A percentile compares a stretch with the other conserved stretches of the same genome.
Evolutionary conservation across 805 yeast genomes (phyloP).

Genomic region (Komagataella populi): DNA sequence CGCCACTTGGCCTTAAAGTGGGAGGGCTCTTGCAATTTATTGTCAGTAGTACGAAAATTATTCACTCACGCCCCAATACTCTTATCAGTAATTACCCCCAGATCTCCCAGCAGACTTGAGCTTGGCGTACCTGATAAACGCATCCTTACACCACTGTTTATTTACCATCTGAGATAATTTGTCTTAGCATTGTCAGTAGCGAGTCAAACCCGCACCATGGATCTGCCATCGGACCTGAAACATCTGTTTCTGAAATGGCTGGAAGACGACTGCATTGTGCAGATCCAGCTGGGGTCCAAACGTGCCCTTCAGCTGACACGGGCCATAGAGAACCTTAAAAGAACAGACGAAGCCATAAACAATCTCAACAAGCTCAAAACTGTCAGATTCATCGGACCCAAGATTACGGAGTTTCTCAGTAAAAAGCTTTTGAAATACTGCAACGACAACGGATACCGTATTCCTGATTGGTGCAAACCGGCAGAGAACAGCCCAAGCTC

Average conservation of each 20-base stretch:
- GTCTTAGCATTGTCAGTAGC: not conserved
- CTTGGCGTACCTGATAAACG: not conserved
- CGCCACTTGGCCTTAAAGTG: too few relatives aligned
- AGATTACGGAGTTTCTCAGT: constrained; percentile 39
- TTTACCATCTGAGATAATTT: not conserved
- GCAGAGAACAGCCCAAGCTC: constrained; percentile 1
- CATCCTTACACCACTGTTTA: not conserved
- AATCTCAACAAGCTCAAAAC: constrained; percentile 45
- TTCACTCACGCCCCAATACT: not conserved
- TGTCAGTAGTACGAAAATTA: too few relatives aligned
- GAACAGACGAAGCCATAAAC: constrained; percentile 27
- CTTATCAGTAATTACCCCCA: not conserved
- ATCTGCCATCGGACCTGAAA: constrained; percentile 33
- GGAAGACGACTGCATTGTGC: constrained; percentile 32
- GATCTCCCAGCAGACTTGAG: too few relatives aligned
- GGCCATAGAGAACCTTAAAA: constrained; percentile 40
- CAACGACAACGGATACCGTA: constrained; percentile 27
- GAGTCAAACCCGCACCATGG: constrained; percentile 14
- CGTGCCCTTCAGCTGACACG: constrained; percentile 35
- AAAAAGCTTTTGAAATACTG: constrained; percentile 40
- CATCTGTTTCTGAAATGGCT: constrained; percentile 44
- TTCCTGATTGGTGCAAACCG: constrained; percentile 21
- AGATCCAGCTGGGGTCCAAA: constrained; percentile 35
- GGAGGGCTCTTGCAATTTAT: too few relatives aligned
- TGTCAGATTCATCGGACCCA: constrained; percentile 62